Percentiles rank a stretch among this genome's conserved stretches.
Conservation (phyloP, 495 filamentous ascomycete species). For the Durotheca rogersii region DNA sequence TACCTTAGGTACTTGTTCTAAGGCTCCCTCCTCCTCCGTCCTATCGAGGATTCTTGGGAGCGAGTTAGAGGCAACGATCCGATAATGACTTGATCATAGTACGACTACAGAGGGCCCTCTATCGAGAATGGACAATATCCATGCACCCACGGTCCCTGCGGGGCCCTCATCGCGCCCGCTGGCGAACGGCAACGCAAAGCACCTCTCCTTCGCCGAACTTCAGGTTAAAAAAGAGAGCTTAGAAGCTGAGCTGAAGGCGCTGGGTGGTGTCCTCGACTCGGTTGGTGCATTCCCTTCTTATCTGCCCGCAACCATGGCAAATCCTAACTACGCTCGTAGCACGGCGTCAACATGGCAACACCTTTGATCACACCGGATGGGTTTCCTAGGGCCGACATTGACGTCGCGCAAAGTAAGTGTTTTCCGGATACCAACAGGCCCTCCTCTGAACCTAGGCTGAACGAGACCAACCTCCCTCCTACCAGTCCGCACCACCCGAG, state of each 20-base stretch:
- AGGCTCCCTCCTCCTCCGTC: too few species aligned
- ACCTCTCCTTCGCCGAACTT: slow-evolving; percentile 60
- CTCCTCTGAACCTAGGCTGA: neutral
- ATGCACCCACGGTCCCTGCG: slow-evolving; percentile 73
- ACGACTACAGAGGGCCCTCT: slow-evolving; percentile 32
- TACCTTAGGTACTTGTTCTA: too few species aligned
- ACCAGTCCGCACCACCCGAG: slow-evolving; percentile 82
- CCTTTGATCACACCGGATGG: slow-evolving; percentile 86
- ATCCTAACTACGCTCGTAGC: slow-evolving; percentile 53
- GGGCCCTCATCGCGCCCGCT: slow-evolving; percentile 61
- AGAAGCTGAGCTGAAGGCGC: slow-evolving; percentile 80
- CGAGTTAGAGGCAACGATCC: too few species aligned
- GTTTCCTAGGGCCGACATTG: slow-evolving; percentile 89
- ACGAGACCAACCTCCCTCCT: slow-evolving; percentile 22
- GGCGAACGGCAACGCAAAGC: slow-evolving; percentile 56
- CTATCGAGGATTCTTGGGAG: too few species aligned
- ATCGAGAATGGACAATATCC: slow-evolving; percentile 66
- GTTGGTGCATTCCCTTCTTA: slow-evolving; percentile 50
- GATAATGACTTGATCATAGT: slow-evolving; percentile 19
- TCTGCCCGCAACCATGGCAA: slow-evolving; percentile 1
- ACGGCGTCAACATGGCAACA: slow-evolving; percentile 91
- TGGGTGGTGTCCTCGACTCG: slow-evolving; percentile 83
- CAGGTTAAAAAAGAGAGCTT: slow-evolving; percentile 73
- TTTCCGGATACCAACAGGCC: neutral
- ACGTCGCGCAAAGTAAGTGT: slow-evolving; percentile 85